A percentile compares a stretch with the other conserved stretches of the same genome.
These are phyloP conservation scores for Crithidia bombi DNA, from an alignment of 208 protist genomes.

Conservation along the genomic window DNA sequence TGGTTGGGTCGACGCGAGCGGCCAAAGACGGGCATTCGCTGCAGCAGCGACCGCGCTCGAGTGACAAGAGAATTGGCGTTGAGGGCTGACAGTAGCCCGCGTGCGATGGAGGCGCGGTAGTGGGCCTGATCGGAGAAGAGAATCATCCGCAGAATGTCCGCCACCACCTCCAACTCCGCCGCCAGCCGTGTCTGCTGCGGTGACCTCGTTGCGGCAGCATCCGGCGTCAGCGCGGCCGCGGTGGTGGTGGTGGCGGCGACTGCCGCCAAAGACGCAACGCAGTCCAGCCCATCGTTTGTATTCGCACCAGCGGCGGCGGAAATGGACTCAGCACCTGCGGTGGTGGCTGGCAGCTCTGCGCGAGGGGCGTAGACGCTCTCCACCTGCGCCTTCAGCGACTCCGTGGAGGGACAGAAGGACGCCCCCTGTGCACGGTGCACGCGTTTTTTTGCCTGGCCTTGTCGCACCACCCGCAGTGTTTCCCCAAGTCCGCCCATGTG, in stretches of 20 bases:
- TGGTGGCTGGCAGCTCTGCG: conserved; percentile 4
- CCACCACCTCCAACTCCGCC: conserved; percentile 40
- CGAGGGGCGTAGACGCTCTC: conserved; percentile 31
- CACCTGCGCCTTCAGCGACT: conserved; percentile 15
- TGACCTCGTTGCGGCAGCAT: background rate
- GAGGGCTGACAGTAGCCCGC: conserved; percentile 53
- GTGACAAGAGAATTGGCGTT: conserved; percentile 22
- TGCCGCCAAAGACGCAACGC: background rate
- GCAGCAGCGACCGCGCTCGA: conserved; percentile 43
- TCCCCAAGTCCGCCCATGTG: conserved; percentile 37
- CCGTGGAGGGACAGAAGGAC: conserved; percentile 3
- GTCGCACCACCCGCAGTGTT: conserved; percentile 27
- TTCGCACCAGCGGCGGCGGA: background rate
- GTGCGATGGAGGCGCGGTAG: conserved; percentile 60
- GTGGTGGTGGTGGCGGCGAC: background rate
- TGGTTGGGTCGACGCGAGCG: conserved; percentile 11
- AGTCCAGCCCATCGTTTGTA: background rate
- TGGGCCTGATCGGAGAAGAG: conserved; percentile 80
- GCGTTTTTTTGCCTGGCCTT: background rate
- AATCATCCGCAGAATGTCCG: conserved; percentile 79
- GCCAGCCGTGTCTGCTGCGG: conserved; percentile 1
- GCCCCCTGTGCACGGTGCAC: background rate
- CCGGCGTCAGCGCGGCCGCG: background rate
- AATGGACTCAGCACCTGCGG: background rate
- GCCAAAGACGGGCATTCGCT: conserved; percentile 50